These are phyloP conservation scores for Gossypium bickii DNA, from an alignment of 345 rosid species.

Conservation along the genomic window DNA sequence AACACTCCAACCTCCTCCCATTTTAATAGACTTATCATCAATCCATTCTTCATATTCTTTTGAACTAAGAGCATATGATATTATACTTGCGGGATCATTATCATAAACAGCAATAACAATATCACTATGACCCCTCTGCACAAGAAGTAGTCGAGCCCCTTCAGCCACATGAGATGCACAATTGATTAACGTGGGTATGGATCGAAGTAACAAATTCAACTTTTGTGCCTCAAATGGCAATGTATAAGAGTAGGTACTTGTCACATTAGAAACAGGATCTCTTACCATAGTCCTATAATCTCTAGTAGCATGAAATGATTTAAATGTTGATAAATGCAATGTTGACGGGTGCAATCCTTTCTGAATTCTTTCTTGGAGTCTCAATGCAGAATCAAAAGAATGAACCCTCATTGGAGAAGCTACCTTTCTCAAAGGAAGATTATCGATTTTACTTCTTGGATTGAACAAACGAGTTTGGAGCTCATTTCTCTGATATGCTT, in stretches of 20 bases:
- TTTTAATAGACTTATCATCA: slow-evolving; percentile 36
- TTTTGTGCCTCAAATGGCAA: slow-evolving; percentile 68
- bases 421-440: slow-evolving; percentile 45
- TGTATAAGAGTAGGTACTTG: slow-evolving; percentile 55
- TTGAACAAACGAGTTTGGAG: slow-evolving; percentile 24
- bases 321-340: slow-evolving; percentile 47
- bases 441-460: slow-evolving; percentile 24
- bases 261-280: slow-evolving; percentile 64
- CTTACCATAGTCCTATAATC: slow-evolving; percentile 74
- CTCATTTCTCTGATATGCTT: slow-evolving; percentile 34
- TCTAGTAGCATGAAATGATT: slow-evolving; percentile 89
- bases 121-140: slow-evolving; percentile 47
- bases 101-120: slow-evolving; percentile 82
- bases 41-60: slow-evolving; percentile 82
- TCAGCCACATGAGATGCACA: slow-evolving; percentile 60
- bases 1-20: slow-evolving; percentile 38
- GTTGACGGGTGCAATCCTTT: slow-evolving; percentile 62
- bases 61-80: slow-evolving; percentile 83
- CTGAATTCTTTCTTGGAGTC: slow-evolving; percentile 50
- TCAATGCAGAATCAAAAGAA: slow-evolving; percentile 85
- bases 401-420: slow-evolving; percentile 59
- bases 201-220: slow-evolving; percentile 45
- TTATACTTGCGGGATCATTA: slow-evolving; percentile 81
- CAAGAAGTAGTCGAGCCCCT: slow-evolving; percentile 74
- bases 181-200: slow-evolving; percentile 49